Evolutionary conservation across 768 basidiomycete species (phyloP).

Genomic region (Crepidotus variabilis): DNA sequence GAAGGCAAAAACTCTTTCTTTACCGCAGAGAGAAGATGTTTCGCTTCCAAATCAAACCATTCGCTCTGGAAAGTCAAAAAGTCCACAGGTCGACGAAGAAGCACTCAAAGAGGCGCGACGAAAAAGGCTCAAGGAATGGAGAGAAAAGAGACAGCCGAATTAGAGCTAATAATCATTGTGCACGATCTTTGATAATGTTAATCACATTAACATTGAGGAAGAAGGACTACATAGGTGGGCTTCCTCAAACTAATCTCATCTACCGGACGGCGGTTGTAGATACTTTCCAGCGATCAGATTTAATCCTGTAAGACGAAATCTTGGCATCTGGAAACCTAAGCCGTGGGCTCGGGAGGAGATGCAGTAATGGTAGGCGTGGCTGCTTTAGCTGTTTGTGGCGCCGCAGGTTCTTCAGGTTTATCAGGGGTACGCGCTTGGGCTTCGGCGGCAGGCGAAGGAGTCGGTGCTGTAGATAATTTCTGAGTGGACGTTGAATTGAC

Average conservation of each 20-base stretch:
- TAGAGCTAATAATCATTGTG: neutral
- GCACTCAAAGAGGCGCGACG: slow-evolving; percentile 46
- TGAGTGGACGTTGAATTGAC: neutral
- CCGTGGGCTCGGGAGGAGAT: no score
- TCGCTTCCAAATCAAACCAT: neutral
- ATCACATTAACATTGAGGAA: neutral
- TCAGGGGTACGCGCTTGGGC: neutral
- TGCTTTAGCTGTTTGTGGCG: no score
- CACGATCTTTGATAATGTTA: neutral
- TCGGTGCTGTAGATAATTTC: neutral
- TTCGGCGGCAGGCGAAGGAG: neutral
- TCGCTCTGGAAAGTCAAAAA: neutral
- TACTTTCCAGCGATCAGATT: no score
- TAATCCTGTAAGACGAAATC: no score
- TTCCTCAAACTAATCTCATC: no score
- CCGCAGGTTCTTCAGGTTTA: no score
- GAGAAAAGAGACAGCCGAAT: slow-evolving; percentile 38
- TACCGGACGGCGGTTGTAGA: no score
- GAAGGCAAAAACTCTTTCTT: slow-evolving; percentile 14
- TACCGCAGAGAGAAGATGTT: slow-evolving; percentile 9
- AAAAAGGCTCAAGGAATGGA: slow-evolving; percentile 56
- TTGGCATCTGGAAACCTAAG: no score
- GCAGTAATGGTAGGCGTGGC: no score
- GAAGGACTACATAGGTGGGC: neutral
- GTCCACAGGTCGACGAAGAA: slow-evolving; percentile 10